Evolutionary conservation across 306 rosid species (phyloP), one percentile per base, ranked within the genome.

Genomic region (Acmispon strigosus): DNA sequence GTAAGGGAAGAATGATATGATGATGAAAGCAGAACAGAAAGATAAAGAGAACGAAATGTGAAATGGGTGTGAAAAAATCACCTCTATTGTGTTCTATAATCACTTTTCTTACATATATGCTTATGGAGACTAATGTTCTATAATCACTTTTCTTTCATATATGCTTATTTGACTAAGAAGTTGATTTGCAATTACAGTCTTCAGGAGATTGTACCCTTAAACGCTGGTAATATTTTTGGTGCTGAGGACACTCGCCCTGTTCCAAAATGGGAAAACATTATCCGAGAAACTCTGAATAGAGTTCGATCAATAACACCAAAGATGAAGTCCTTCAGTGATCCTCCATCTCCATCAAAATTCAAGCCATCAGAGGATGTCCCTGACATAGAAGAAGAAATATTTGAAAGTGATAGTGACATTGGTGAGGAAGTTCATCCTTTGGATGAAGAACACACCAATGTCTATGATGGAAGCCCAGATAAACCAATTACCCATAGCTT

Each of bases 201-300:
- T 87, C 98, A 93, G 76, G 98, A 93, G 90, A 90, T 93, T 72
- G 98, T 93, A 54, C 97, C 98, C 27, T 84, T 93, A 63, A 93
- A 85, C 62, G 88, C 98, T 18, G 96, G 96, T 66, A 93, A 93
- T 76, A 84, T 93, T 73, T 86, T 93, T 83, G 98, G 89, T 5
- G 88, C 88, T 19, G 97, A 84, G 85, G 96, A 88, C 72, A 83
- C 67, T 62, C 85, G 94, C 48, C 96, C 96, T 24, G 89, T 86
- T 29, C 84, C 85, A 14, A 86, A 82, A 84, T 93, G 98, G 98
- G 97, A 93, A 81, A 85, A 76, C 18, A 65, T 88, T 52, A 83
- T 93, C 48, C 88, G 97, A 11, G 90, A 90, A 62, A 69, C 96
- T 60, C 76, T 93, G 58, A 78, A 85, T 61, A 80, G 92, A 69